Base-by-base conservation (phyloP, 1,284 basidiomycete genomes). In the Sutorius eximius region DNA sequence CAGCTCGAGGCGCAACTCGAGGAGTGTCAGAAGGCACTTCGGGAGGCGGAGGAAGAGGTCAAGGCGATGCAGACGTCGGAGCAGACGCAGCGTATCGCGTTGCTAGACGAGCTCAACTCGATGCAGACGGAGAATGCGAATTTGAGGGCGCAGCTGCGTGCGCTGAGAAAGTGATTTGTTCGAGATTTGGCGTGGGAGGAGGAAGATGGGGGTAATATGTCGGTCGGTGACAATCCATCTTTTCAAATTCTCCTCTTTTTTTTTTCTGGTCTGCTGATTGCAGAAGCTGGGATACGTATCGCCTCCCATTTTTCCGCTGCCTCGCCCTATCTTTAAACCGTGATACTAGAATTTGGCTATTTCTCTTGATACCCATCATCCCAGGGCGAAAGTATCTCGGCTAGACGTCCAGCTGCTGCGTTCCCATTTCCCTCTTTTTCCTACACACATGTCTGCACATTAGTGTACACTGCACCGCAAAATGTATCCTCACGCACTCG, bases 101-200 rank as follows among this genome's bases (percentile, higher is more conserved):
- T 92, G 48, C 74, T 92, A 52, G 89, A 92, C 64, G 89, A 92
- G 73, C 74, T 92, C 62, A 91, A 91, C 68, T 76, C 79, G 49
- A 79, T 87, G 73, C 89, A 92, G 71, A 86, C 81, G 52, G 88
- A 91, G 73, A 92, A 92, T 65, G 78, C 75, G 37, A 82, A 71
- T 41, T 65, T 92, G 59, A 80, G 86, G 46, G 81, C 83, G 38
- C 90, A 91, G 69, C 61, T 92, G 60, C 79, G 86, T 53, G 82
- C 75, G 40, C 68, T 76, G 57, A 86, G 82, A 73, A 68, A 55
- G 42, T 69, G 29, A 64, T 37, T 20, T 3, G 11, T 22, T 37
- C 15, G 2, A 8, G 37, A 13, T 36, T 34, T 24, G 34, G 22
- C 33, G 8, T 27, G 38, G n/a, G 42, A 45, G 20, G 10, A 18